A percentile compares a stretch with the other conserved stretches of the same genome.
These are phyloP conservation scores for Dendrobium officinale DNA, from an alignment of 106 monocot genomes.

Conservation along the genomic window DNA sequence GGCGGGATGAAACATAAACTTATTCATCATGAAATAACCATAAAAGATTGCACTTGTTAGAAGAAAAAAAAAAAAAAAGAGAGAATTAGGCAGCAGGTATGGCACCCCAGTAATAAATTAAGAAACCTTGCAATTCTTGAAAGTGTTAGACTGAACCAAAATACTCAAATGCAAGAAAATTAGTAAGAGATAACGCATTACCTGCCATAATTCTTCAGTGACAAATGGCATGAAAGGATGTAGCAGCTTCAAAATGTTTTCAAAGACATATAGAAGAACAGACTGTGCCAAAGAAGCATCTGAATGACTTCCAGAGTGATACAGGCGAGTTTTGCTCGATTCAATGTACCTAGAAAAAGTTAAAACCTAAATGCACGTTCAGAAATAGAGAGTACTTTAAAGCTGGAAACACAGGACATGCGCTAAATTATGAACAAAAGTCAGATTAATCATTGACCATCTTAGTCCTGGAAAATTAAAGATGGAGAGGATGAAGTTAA, in stretches of 20 bases:
- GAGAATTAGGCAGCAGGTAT: neutral
- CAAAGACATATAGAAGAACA: slow-evolving; percentile 88
- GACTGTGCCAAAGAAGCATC: slow-evolving; percentile 42
- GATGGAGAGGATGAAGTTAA: neutral
- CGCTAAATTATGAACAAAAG: neutral
- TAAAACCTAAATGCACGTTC: neutral
- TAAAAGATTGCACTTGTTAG: neutral
- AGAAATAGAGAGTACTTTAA: neutral
- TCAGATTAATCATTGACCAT: neutral
- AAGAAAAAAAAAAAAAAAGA: neutral
- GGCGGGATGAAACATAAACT: too few relatives aligned
- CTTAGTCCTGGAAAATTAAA: too few relatives aligned
- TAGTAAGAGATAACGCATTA: slow-evolving; percentile 11
- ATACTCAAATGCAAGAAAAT: neutral
- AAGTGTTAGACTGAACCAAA: neutral
- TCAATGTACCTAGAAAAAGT: slow-evolving; percentile 78
- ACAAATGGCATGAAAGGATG: slow-evolving; percentile 99
- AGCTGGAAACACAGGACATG: neutral
- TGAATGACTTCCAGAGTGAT: slow-evolving; percentile 44
- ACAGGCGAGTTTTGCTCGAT: slow-evolving; percentile 92
- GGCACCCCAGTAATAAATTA: neutral
- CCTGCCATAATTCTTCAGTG: slow-evolving; percentile 99
- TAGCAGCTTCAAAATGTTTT: slow-evolving; percentile 82
- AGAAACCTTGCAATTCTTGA: neutral
- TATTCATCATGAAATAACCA: too few relatives aligned